phyloP scores from a whole-genome alignment of 2,329 filamentous ascomycete species.

The Cytospora paraplurivora region DNA sequence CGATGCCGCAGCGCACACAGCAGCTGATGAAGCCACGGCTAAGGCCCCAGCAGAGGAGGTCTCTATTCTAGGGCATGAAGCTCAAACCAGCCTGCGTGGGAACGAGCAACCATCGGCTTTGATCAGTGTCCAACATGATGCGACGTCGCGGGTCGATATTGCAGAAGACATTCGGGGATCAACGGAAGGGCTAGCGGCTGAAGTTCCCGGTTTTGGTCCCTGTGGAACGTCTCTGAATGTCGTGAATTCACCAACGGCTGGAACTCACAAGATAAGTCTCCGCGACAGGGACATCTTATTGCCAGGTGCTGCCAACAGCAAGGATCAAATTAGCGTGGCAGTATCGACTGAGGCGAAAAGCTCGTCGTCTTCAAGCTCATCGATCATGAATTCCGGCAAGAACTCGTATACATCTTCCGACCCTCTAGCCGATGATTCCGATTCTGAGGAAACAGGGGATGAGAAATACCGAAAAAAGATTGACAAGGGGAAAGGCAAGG shows the following conservation, averaged over 20 bases:
- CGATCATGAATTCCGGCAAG: not conserved
- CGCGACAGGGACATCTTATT: not conserved
- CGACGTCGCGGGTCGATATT: not conserved
- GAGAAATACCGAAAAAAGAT: not conserved
- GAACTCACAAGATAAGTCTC: not conserved
- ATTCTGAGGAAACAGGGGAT: not conserved
- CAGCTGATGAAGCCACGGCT: not conserved
- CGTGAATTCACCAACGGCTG: not conserved
- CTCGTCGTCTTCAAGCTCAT: not conserved
- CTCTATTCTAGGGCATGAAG: not conserved
- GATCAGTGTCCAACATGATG: not conserved
- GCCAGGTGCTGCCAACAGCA: not conserved
- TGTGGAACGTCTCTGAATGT: not conserved
- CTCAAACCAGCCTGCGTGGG: not conserved
- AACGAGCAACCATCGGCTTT: not conserved
- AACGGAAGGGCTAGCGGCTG: not conserved
- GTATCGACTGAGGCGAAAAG: too few species aligned
- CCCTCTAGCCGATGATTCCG: not conserved
- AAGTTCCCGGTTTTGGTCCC: not conserved
- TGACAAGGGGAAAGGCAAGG: slow-evolving; percentile 8
- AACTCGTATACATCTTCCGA: slow-evolving; percentile 9
- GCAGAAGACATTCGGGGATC: not conserved
- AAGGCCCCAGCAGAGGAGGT: not conserved
- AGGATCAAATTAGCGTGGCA: not conserved
- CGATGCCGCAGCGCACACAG: not conserved